Conservation (phyloP, 768 basidiomycete species). For the Rhizopogon vulgaris region DNA sequence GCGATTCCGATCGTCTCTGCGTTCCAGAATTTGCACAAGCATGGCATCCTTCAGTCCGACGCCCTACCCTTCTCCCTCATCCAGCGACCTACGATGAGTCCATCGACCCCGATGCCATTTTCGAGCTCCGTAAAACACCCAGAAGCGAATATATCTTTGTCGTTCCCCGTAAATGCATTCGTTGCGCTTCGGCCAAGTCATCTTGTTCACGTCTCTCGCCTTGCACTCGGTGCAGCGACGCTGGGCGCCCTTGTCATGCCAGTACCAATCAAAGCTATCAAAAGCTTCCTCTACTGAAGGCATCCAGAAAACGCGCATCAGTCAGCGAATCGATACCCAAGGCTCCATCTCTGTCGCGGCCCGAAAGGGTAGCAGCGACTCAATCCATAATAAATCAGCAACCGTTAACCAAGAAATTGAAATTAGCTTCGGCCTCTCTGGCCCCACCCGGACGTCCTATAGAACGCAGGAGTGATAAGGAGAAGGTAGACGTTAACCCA, state of each 20-base stretch:
- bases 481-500: neutral
- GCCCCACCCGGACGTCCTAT: too few species aligned
- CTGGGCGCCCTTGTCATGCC: constrained; percentile 1
- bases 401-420: neutral
- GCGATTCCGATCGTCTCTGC: constrained; percentile 5
- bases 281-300: constrained; percentile 19
- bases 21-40: constrained; percentile 9
- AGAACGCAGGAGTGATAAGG: too few species aligned
- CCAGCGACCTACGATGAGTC: constrained; percentile 12
- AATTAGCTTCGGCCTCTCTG: neutral
- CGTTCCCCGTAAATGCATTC: constrained; percentile 15
- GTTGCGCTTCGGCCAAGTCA: constrained; percentile 7
- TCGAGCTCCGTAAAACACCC: constrained; percentile 16
- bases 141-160: constrained; percentile 13
- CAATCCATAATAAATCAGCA: neutral
- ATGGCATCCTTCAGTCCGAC: constrained; percentile 22
- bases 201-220: constrained; percentile 23
- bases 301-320: neutral
- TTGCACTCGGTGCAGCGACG: constrained; percentile 18
- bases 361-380: neutral
- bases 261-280: constrained; percentile 10
- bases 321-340: neutral
- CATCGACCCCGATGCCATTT: constrained; percentile 18
- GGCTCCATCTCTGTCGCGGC: neutral
- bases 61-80: constrained; percentile 15